These are phyloP conservation scores for Plenodomus tracheiphilus DNA, from an alignment of 2,329 filamentous ascomycete species.

Conservation along the genomic window DNA sequence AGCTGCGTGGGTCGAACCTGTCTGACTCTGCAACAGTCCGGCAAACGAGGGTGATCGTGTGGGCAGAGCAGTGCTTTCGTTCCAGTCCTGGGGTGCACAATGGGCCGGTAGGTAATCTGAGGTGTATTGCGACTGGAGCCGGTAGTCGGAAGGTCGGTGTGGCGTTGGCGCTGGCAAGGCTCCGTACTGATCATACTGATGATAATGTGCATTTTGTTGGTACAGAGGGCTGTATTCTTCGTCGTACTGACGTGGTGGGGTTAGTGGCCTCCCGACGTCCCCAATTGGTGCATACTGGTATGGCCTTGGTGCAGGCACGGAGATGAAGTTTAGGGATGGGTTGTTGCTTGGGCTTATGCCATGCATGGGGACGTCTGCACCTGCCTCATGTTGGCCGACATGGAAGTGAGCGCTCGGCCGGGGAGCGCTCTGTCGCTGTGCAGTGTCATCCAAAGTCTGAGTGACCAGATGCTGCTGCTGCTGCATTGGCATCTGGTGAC, in stretches of 20 bases:
- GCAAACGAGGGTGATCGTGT: not conserved
- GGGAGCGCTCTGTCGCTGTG: not conserved
- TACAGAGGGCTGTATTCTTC: not conserved
- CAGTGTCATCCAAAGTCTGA: constrained; percentile 4
- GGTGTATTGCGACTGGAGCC: not conserved
- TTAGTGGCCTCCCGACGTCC: not conserved
- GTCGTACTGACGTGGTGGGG: constrained; percentile 3
- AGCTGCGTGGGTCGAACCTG: not conserved
- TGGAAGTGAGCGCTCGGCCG: not conserved
- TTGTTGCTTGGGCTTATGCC: too few species aligned
- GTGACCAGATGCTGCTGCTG: not conserved
- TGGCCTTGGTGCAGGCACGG: not conserved
- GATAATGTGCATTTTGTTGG: not conserved
- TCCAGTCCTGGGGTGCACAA: not conserved
- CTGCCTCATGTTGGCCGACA: not conserved
- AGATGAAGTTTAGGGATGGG: not conserved
- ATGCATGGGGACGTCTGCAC: not conserved
- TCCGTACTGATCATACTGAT: not conserved
- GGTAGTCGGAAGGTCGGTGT: not conserved
- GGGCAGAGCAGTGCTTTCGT: not conserved
- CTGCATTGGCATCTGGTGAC: constrained; percentile 1
- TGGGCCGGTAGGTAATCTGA: not conserved
- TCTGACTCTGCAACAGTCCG: not conserved
- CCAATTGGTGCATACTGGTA: not conserved
- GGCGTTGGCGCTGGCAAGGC: not conserved